Percentiles rank a stretch among this genome's conserved stretches.
Evolutionary conservation across 306 rosid species (phyloP).

Genomic region (Coriaria nepalensis): DNA sequence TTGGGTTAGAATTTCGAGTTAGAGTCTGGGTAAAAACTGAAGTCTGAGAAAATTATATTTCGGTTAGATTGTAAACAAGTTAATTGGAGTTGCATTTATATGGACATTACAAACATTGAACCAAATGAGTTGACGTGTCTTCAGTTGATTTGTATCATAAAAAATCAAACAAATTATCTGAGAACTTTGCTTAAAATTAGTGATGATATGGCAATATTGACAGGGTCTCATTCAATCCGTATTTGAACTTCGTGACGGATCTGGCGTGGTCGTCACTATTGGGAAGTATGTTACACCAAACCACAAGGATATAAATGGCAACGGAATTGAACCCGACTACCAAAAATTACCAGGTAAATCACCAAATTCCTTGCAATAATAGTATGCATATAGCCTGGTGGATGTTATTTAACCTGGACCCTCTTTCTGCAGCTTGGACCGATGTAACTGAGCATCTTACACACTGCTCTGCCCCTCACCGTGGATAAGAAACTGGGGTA

Average conservation of each 20-base stretch:
- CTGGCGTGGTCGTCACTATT: slow-evolving; percentile 89
- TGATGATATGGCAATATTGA: slow-evolving; percentile 13
- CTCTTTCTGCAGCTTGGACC: slow-evolving; percentile 48
- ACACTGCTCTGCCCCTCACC: slow-evolving; percentile 39
- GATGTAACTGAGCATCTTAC: slow-evolving; percentile 52
- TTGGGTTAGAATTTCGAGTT: too few species aligned
- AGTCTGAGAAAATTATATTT: too few species aligned
- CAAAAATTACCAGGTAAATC: slow-evolving; percentile 64
- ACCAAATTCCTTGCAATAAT: not conserved
- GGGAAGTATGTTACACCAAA: slow-evolving; percentile 92
- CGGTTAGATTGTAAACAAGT: too few species aligned
- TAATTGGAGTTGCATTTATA: not conserved
- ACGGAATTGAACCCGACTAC: slow-evolving; percentile 88
- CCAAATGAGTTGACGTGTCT: not conserved
- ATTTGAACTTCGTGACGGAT: slow-evolving; percentile 83
- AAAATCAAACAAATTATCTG: not conserved
- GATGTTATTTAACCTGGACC: slow-evolving; percentile 15
- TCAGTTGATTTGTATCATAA: not conserved
- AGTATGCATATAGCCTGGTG: not conserved
- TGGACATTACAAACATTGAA: not conserved
- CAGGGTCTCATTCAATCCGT: slow-evolving; percentile 95
- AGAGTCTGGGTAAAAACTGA: too few species aligned
- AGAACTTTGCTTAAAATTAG: slow-evolving; percentile 7
- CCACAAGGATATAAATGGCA: slow-evolving; percentile 79
- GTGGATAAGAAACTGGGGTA: slow-evolving; percentile 28